phyloP scores from a whole-genome alignment of 2,329 filamentous ascomycete genomes.

The Fusarium nelsonii region DNA sequence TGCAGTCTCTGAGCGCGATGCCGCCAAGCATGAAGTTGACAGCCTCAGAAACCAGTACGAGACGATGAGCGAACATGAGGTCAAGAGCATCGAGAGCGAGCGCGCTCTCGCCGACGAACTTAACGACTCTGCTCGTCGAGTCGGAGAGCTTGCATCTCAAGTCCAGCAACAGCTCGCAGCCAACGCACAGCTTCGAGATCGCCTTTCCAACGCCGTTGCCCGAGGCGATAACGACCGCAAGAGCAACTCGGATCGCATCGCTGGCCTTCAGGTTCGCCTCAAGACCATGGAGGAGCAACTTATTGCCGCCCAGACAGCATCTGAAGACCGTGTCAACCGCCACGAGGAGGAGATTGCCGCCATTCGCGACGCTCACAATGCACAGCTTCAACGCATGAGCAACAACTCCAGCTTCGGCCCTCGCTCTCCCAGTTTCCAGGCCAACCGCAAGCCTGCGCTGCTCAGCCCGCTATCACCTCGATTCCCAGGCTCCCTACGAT shows the following conservation, averaged over 20 bases:
- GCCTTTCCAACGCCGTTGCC: conserved; percentile 82
- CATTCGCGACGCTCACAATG: conserved; percentile 81
- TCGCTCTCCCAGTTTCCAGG: conserved; percentile 51
- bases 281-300: conserved; percentile 87
- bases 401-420: conserved; percentile 53
- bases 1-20: conserved; percentile 78
- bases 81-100: conserved; percentile 69
- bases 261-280: conserved; percentile 83
- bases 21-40: conserved; percentile 74
- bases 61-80: conserved; percentile 67
- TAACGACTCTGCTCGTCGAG: conserved; percentile 77
- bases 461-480: conserved; percentile 54
- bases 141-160: conserved; percentile 82
- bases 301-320: conserved; percentile 83
- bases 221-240: conserved; percentile 88
- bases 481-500: conserved; percentile 54
- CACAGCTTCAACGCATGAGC: conserved; percentile 81
- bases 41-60: conserved; percentile 73
- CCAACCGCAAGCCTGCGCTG: conserved; percentile 52
- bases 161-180: conserved; percentile 84
- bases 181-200: conserved; percentile 80
- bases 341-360: conserved; percentile 88
- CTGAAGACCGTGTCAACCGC: conserved; percentile 83
- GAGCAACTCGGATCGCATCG: conserved; percentile 83
- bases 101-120: conserved; percentile 76